A percentile compares a stretch with the other conserved stretches of the same genome.
These are phyloP conservation scores for Larix kaempferi DNA, from an alignment of 75 land plant species.

Conservation along the genomic window DNA sequence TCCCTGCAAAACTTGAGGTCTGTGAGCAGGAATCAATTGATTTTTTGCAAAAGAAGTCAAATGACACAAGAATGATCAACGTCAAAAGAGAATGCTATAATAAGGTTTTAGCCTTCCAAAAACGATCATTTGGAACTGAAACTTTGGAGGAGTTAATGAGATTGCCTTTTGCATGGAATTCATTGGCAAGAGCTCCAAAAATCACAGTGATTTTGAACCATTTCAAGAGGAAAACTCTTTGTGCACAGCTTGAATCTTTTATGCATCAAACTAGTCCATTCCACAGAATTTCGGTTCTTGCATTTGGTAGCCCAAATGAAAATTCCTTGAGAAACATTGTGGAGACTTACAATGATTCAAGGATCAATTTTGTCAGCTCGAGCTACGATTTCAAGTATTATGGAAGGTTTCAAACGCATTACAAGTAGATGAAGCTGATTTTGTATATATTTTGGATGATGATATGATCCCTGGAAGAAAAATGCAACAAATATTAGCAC, in stretches of 20 bases:
- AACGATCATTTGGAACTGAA: slow-evolving; percentile 60
- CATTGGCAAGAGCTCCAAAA: slow-evolving; percentile 44
- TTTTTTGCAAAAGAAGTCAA: slow-evolving; percentile 88
- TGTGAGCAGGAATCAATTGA: slow-evolving; percentile 82
- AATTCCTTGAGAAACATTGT: slow-evolving; percentile 57
- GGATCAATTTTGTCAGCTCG: slow-evolving; percentile 87
- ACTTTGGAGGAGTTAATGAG: slow-evolving; percentile 79
- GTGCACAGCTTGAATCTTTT: slow-evolving; percentile 86
- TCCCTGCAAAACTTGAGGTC: slow-evolving; percentile 23
- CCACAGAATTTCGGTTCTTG: slow-evolving; percentile 90
- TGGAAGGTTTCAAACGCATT: slow-evolving; percentile 96
- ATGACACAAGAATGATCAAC: slow-evolving; percentile 70
- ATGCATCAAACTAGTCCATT: slow-evolving; percentile 84
- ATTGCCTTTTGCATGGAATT: slow-evolving; percentile 77
- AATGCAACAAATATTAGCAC: slow-evolving; percentile 84
- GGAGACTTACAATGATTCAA: slow-evolving; percentile 78
- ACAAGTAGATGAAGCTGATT: slow-evolving; percentile 83
- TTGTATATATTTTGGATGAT: slow-evolving; percentile 88
- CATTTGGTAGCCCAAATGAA: slow-evolving; percentile 93
- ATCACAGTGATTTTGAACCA: slow-evolving; percentile 92
- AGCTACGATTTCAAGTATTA: slow-evolving; percentile 96
- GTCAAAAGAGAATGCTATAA: slow-evolving; percentile 75
- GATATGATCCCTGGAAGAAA: slow-evolving; percentile 96
- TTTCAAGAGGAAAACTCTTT: slow-evolving; percentile 90
- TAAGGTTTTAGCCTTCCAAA: slow-evolving; percentile 75